Percentiles rank a stretch among this genome's conserved stretches.
Conservation (phyloP, 2,329 filamentous ascomycete genomes). For the Calonectria naviculata region DNA sequence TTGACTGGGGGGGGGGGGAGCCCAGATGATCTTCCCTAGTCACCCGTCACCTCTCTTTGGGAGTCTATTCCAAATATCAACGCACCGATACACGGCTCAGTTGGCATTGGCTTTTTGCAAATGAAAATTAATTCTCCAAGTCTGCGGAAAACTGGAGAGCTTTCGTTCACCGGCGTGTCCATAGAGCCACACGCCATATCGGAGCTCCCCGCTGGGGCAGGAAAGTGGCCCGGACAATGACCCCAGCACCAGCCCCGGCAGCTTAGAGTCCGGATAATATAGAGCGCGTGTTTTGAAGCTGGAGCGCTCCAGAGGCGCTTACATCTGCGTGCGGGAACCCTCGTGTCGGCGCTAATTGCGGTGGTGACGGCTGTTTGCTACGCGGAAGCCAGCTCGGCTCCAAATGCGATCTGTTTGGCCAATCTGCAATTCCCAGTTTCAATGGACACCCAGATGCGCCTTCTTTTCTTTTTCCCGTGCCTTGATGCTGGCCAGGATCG, state of each 20-base stretch:
- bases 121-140: background rate
- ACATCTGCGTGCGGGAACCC: background rate
- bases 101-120: background rate
- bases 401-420: background rate
- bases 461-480: background rate
- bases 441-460: background rate
- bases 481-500: background rate
- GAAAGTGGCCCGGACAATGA: background rate
- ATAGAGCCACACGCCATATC: background rate
- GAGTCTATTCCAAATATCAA: background rate
- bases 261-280: slow-evolving; percentile 7
- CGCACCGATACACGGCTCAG: background rate
- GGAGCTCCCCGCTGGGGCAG: background rate
- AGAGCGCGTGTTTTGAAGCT: background rate
- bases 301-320: slow-evolving; percentile 6
- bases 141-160: background rate
- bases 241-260: background rate
- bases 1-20: background rate
- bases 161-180: background rate
- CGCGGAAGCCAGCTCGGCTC: background rate
- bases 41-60: background rate
- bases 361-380: slow-evolving; percentile 2
- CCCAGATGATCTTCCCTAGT: slow-evolving; percentile 4
- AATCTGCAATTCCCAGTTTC: background rate
- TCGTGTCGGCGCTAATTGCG: slow-evolving; percentile 9